Evolutionary conservation across 1,139 yeast genomes (phyloP).

Genomic region (Geotrichum restrictum): DNA sequence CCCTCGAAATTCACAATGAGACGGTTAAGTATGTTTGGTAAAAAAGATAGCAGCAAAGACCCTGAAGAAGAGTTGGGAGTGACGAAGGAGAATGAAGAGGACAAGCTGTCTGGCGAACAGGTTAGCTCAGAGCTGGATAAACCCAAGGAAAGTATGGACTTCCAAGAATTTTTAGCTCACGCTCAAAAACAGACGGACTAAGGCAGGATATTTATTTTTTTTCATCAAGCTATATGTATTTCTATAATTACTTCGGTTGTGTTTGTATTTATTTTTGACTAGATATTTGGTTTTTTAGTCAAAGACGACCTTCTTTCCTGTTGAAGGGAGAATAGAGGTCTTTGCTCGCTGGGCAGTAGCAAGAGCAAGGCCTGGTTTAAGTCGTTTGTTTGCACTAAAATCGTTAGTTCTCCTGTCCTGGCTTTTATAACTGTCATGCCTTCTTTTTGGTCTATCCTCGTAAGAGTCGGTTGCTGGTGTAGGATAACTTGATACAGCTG

Average conservation of each 20-base stretch:
- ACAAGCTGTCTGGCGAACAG: neutral
- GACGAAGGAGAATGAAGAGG: neutral
- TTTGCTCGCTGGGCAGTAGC: slow-evolving; percentile 88
- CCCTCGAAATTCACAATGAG: slow-evolving; percentile 18
- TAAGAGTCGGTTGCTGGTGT: neutral
- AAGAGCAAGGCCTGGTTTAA: slow-evolving; percentile 80
- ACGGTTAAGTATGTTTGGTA: slow-evolving; percentile 18
- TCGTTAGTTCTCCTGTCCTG: slow-evolving; percentile 25
- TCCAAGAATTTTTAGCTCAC: slow-evolving; percentile 16
- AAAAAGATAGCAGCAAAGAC: slow-evolving; percentile 16
- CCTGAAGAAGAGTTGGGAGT: slow-evolving; percentile 16
- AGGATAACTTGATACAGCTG: neutral
- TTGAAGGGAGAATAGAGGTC: slow-evolving; percentile 81
- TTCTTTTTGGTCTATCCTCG: slow-evolving; percentile 1
- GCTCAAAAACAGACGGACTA: slow-evolving; percentile 4
- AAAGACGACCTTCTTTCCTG: slow-evolving; percentile 84
- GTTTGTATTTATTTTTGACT: neutral
- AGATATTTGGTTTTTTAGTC: slow-evolving; percentile 30
- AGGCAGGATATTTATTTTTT: neutral
- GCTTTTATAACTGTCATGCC: slow-evolving; percentile 6
- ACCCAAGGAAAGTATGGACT: slow-evolving; percentile 12
- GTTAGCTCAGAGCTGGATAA: neutral
- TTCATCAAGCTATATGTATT: neutral
- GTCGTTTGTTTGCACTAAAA: slow-evolving; percentile 43
- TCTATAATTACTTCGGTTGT: neutral